phyloP scores from a whole-genome alignment of 2,329 filamentous ascomycete genomes.

The Ceratocystis huliohia region DNA sequence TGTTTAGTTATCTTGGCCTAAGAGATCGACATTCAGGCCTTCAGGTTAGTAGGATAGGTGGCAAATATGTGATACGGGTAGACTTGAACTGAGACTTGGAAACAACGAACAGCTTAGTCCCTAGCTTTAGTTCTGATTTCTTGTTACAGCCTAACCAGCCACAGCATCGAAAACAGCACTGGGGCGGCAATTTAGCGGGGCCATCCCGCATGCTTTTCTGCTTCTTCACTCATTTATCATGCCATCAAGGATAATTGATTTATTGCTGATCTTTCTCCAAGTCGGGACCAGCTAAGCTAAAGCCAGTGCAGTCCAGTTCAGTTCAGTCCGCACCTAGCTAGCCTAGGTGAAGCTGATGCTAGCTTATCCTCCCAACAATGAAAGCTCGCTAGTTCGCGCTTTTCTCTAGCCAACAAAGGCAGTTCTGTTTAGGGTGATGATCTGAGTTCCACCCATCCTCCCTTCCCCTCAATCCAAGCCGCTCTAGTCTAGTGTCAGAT shows the following conservation, averaged over 20 bases:
- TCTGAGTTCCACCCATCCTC: background rate
- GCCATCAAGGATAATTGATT: background rate
- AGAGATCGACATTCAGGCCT: too few species aligned
- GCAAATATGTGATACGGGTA: too few species aligned
- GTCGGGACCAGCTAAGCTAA: background rate
- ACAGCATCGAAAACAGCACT: background rate
- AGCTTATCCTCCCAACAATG: background rate
- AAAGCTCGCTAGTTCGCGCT: constrained; percentile 10
- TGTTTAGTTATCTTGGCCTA: too few species aligned
- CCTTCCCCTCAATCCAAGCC: background rate
- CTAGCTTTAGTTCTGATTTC: too few species aligned
- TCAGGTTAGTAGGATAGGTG: too few species aligned
- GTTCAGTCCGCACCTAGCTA: background rate
- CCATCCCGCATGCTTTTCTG: background rate
- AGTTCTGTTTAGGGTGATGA: background rate
- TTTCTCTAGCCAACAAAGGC: constrained; percentile 4
- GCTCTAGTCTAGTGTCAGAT: background rate
- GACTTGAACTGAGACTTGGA: too few species aligned
- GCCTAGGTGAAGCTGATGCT: background rate
- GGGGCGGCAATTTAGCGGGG: background rate
- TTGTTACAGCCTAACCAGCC: background rate
- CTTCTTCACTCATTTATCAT: background rate
- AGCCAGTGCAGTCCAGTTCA: too few species aligned
- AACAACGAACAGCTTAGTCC: too few species aligned
- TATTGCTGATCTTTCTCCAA: background rate